These are phyloP conservation scores for Lactarius psammicola DNA, from an alignment of 768 basidiomycete species.

Conservation along the genomic window DNA sequence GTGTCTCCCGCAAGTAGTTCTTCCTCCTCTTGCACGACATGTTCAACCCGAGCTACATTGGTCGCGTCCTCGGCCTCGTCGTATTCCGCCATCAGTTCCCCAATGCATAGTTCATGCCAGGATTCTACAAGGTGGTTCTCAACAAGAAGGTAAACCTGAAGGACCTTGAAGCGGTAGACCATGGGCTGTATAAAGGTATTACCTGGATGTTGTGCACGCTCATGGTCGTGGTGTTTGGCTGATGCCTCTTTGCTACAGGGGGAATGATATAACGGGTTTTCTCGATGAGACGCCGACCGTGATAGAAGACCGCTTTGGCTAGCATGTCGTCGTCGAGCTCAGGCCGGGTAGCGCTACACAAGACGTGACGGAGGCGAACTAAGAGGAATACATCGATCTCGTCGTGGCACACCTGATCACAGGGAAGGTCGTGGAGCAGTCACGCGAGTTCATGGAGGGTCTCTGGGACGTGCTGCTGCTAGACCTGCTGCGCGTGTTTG, in stretches of 20 bases:
- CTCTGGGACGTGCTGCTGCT: slow-evolving; percentile 84
- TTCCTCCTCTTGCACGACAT: slow-evolving; percentile 81
- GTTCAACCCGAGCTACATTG: slow-evolving; percentile 79
- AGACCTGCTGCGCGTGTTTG: too few species aligned
- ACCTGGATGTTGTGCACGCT: slow-evolving; percentile 69
- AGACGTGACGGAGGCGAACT: slow-evolving; percentile 70
- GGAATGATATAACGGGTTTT: slow-evolving; percentile 73
- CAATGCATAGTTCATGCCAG: slow-evolving; percentile 76
- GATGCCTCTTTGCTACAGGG: slow-evolving; percentile 40
- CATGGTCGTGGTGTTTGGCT: slow-evolving; percentile 4
- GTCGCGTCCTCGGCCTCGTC: slow-evolving; percentile 69
- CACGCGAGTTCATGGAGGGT: slow-evolving; percentile 81
- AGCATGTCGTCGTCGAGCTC: slow-evolving; percentile 64
- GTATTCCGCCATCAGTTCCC: too few species aligned
- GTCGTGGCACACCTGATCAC: slow-evolving; percentile 84
- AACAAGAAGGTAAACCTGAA: slow-evolving; percentile 58
- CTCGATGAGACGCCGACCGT: slow-evolving; percentile 70
- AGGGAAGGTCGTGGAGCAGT: slow-evolving; percentile 78
- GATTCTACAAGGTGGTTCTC: slow-evolving; percentile 78
- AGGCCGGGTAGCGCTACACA: slow-evolving; percentile 59
- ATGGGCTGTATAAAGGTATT: slow-evolving; percentile 65
- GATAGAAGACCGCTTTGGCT: slow-evolving; percentile 75
- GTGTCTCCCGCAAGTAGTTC: slow-evolving; percentile 84
- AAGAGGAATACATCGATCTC: slow-evolving; percentile 72
- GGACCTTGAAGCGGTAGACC: too few species aligned